These are phyloP conservation scores for Allomyces macrogynus DNA, from an alignment of 192 early-diverging fungal species.

Conservation along the genomic window DNA sequence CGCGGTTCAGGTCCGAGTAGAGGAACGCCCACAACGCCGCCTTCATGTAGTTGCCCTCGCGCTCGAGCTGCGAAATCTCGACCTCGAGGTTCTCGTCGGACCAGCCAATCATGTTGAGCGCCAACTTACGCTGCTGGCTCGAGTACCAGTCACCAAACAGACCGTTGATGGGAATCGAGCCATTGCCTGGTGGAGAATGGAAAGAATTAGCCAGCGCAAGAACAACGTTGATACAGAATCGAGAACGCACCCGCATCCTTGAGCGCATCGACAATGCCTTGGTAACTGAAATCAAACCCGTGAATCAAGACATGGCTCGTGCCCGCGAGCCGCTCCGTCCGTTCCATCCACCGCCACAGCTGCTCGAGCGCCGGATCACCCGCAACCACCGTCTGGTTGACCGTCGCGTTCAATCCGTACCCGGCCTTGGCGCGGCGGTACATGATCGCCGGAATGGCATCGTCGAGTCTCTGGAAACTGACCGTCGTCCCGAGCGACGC, in stretches of 20 bases:
- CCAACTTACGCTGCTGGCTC: neutral
- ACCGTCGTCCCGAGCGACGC: neutral
- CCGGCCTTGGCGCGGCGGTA: neutral
- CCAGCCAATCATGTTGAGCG: neutral
- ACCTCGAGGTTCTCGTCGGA: neutral
- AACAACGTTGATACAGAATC: no score
- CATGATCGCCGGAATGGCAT: neutral
- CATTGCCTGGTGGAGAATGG: no score
- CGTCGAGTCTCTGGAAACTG: neutral
- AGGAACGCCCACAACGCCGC: constrained; percentile 81
- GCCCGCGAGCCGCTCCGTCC: neutral
- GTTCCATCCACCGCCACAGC: constrained; percentile 2
- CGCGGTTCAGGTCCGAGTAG: constrained; percentile 50
- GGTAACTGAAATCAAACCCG: no score
- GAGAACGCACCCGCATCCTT: no score
- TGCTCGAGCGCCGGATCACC: neutral
- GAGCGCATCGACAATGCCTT: no score
- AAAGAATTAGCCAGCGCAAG: no score
- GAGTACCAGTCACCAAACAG: neutral
- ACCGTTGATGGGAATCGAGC: no score
- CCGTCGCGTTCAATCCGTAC: constrained; percentile 1
- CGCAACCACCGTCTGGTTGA: constrained; percentile 4
- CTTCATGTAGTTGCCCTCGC: constrained; percentile 44
- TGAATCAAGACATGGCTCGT: no score
- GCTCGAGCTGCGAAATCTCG: constrained; percentile 23